Conservation (phyloP, 176 grass and related monocot species). For the Lolium multiflorum region DNA sequence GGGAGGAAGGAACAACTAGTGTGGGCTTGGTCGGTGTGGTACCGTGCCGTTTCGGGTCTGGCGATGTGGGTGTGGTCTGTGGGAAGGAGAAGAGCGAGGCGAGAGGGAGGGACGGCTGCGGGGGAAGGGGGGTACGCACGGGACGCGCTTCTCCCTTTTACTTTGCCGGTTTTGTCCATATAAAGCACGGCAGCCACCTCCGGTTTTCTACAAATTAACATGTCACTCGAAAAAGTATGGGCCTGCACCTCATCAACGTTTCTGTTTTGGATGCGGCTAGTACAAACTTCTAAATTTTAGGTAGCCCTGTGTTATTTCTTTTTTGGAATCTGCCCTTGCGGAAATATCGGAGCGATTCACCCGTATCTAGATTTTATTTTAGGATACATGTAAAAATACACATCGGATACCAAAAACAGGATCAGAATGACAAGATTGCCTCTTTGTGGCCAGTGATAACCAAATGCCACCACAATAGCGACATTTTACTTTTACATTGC, state of each 20-base stretch:
- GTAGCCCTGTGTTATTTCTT: background rate
- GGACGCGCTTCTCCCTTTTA: constrained; percentile 4
- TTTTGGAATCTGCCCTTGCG: background rate
- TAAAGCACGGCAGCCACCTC: background rate
- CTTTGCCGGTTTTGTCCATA: constrained; percentile 35
- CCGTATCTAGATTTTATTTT: background rate
- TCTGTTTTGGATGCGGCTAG: background rate
- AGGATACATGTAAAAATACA: background rate
- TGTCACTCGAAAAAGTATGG: background rate
- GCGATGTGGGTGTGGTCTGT: constrained; percentile 9
- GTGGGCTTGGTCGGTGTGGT: constrained; percentile 38
- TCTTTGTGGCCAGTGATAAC: background rate
- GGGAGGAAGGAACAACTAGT: constrained; percentile 19
- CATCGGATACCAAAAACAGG: background rate
- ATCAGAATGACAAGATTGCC: background rate
- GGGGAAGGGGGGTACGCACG: constrained; percentile 2
- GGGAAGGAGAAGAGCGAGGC: background rate
- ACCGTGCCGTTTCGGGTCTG: constrained; percentile 20
- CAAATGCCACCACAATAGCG: background rate
- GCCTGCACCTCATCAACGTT: background rate
- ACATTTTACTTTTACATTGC: background rate
- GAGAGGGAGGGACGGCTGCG: background rate
- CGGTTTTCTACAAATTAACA: constrained; percentile 4
- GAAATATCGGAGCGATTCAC: background rate
- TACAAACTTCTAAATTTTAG: background rate